Conservation (phyloP, 768 basidiomycete species). For the Rhodotorula paludigena region DNA sequence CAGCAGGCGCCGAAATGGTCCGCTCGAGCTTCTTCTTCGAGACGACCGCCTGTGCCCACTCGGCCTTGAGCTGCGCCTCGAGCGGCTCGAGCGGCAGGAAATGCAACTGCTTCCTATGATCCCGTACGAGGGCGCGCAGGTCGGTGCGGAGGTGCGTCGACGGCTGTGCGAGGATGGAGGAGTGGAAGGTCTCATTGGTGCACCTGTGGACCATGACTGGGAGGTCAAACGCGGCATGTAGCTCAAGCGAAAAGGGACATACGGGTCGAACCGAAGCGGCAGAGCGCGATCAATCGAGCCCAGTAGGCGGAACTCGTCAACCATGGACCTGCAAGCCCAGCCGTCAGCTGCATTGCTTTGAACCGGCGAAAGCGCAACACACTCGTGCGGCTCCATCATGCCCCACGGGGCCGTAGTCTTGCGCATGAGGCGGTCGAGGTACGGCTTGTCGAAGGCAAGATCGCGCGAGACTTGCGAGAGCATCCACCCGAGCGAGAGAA, state of each 20-base stretch:
- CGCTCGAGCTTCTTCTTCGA: background rate
- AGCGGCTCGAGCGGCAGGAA: background rate
- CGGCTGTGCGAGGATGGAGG: slow-evolving; percentile 3
- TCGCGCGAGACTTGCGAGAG: background rate
- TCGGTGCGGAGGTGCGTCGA: slow-evolving; percentile 35
- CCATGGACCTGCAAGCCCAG: background rate
- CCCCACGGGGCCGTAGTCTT: background rate
- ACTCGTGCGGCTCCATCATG: background rate
- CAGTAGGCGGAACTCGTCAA: slow-evolving; percentile 8
- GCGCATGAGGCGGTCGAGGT: background rate
- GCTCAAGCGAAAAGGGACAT: background rate
- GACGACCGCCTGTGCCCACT: background rate
- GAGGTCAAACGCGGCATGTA: background rate
- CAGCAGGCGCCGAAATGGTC: background rate
- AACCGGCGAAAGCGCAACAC: background rate
- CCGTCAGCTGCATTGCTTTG: background rate
- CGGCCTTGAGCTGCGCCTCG: background rate
- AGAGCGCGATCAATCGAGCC: background rate
- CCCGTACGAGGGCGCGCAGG: background rate
- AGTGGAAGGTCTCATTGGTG: slow-evolving; percentile 7
- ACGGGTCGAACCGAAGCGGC: slow-evolving; percentile 1
- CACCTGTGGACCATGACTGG: background rate
- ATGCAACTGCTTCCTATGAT: background rate
- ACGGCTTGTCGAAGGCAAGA: slow-evolving; percentile 8
- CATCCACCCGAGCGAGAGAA: slow-evolving; percentile 18